These are phyloP conservation scores for Spergularia marina DNA, from an alignment of 148 eudicot species.

Conservation along the genomic window DNA sequence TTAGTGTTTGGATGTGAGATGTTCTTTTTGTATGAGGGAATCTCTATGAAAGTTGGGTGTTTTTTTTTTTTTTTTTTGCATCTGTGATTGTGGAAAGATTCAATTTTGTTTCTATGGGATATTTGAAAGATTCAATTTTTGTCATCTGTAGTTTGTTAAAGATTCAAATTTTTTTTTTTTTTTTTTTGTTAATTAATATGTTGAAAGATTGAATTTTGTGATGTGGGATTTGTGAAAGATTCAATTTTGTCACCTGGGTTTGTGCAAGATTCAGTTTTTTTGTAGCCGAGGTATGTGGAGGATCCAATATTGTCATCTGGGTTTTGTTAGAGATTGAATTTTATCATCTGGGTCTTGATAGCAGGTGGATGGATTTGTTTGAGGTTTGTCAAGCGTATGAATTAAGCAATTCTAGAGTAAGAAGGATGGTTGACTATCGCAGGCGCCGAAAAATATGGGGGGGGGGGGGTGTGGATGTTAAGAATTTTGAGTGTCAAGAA, in stretches of 20 bases:
- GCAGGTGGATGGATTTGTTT: background rate
- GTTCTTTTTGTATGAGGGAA: background rate
- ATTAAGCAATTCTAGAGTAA: background rate
- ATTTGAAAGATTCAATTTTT: background rate
- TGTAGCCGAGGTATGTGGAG: background rate
- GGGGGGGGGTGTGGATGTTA: background rate
- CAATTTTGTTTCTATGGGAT: background rate
- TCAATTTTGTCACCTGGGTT: background rate
- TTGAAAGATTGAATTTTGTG: constrained; percentile 13
- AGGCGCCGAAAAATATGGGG: background rate
- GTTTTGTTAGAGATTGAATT: background rate
- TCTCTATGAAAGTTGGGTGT: background rate
- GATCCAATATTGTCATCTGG: background rate
- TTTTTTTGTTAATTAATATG: background rate
- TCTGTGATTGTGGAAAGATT: background rate
- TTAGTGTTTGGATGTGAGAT: background rate
- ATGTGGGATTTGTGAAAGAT: constrained; percentile 13
- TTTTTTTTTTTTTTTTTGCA: background rate
- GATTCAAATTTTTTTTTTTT: background rate
- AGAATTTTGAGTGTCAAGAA: background rate
- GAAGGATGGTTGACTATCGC: background rate
- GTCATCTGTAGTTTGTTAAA: background rate
- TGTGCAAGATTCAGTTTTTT: constrained; percentile 9
- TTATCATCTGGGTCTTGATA: too few relatives aligned
- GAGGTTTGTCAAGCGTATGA: background rate